Conservation (phyloP, 306 rosid species). For the Elaeagnus macrophylla region DNA sequence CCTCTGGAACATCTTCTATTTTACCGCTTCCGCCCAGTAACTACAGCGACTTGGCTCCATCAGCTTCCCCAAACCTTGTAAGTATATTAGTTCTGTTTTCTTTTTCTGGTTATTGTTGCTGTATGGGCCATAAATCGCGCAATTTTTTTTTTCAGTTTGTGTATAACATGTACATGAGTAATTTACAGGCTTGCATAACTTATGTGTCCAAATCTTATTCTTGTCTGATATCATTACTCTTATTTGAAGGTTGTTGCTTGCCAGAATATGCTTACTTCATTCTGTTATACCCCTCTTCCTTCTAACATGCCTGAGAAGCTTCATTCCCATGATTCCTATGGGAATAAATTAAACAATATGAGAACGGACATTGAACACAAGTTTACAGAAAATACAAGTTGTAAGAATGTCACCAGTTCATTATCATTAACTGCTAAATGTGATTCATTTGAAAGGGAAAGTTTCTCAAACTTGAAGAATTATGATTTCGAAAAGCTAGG, state of each 20-base stretch:
- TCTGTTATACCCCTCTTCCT: slow-evolving; percentile 28
- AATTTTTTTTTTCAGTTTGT: too few species aligned
- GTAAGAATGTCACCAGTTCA: slow-evolving; percentile 12
- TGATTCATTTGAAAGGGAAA: slow-evolving; percentile 25
- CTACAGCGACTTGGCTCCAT: slow-evolving; percentile 26
- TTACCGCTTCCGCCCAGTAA: slow-evolving; percentile 27
- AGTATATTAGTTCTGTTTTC: slow-evolving; percentile 17
- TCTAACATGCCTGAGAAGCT: slow-evolving; percentile 29
- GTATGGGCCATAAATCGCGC: too few species aligned
- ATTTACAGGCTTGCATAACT: not conserved
- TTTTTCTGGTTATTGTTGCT: not conserved
- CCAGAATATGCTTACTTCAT: slow-evolving; percentile 23
- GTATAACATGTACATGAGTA: too few species aligned
- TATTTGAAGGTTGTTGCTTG: slow-evolving; percentile 26
- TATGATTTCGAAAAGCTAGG: slow-evolving; percentile 22
- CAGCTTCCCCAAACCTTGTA: slow-evolving; percentile 38
- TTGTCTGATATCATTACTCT: slow-evolving; percentile 3
- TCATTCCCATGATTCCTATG: slow-evolving; percentile 26
- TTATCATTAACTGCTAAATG: slow-evolving; percentile 20
- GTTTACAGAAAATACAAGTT: slow-evolving; percentile 18
- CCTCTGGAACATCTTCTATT: slow-evolving; percentile 40
- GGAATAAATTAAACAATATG: slow-evolving; percentile 25
- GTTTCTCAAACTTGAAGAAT: slow-evolving; percentile 19
- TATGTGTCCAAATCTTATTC: not conserved
- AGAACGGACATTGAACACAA: slow-evolving; percentile 25